Evolutionary conservation across 441 rosid genomes (phyloP).

Genomic region (Pelargonium myrrhifolium): DNA sequence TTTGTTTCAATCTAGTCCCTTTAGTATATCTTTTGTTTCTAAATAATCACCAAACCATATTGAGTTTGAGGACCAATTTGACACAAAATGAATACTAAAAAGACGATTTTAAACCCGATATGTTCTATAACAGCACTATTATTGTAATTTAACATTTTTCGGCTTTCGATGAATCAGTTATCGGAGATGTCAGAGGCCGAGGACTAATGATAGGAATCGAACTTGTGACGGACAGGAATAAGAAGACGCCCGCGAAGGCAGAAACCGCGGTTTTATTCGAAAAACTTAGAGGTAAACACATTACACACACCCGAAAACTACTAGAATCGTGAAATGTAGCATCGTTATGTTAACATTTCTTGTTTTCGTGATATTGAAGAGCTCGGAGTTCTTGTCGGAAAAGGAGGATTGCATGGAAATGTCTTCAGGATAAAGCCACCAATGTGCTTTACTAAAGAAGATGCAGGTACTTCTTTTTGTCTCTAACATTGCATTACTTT

Average conservation of each 20-base stretch:
- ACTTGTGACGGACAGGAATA: conserved; percentile 64
- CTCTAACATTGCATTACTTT: no score
- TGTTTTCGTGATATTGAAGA: conserved; percentile 32
- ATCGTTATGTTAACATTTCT: conserved; percentile 1
- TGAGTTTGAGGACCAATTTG: no score
- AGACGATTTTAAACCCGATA: no score
- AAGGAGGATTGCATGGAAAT: conserved; percentile 82
- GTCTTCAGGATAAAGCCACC: conserved; percentile 92
- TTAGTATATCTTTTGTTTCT: no score
- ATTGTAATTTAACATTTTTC: background rate
- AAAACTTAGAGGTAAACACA: conserved; percentile 58
- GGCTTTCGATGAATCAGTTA: conserved; percentile 35
- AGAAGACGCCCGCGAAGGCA: conserved; percentile 79
- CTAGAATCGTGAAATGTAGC: no score
- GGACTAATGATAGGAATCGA: conserved; percentile 82
- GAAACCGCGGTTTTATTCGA: conserved; percentile 72
- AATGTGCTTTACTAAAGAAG: conserved; percentile 83
- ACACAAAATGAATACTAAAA: no score
- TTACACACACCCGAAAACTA: background rate
- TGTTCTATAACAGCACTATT: no score
- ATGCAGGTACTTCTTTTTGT: conserved; percentile 51
- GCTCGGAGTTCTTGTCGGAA: conserved; percentile 68
- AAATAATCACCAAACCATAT: no score
- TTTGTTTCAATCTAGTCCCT: no score
- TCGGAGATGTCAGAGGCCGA: conserved; percentile 87